Conservation (phyloP, 371 early-diverging fungal genomes). For the Lichtheimia corymbifera region DNA sequence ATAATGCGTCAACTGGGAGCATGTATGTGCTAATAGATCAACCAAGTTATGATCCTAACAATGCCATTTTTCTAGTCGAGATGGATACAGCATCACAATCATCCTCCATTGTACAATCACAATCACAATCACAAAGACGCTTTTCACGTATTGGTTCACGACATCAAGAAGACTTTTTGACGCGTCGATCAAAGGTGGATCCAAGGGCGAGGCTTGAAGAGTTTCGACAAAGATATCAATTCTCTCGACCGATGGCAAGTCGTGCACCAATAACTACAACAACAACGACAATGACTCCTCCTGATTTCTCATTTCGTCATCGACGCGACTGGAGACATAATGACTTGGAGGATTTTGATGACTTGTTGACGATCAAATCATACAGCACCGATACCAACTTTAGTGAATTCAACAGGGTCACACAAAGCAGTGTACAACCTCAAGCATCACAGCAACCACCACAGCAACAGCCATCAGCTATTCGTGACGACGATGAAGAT, state of each 20-base stretch:
- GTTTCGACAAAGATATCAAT: neutral
- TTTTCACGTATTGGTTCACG: too few relatives aligned
- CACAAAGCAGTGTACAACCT: neutral
- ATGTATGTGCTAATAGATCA: neutral
- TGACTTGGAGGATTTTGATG: conserved; percentile 1
- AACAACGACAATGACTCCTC: neutral
- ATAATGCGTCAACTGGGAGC: neutral
- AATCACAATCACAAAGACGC: too few relatives aligned
- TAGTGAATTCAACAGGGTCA: neutral
- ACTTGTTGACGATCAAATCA: conserved; percentile 1
- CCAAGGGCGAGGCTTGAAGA: neutral
- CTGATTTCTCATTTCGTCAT: conserved; percentile 10
- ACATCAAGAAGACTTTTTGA: neutral
- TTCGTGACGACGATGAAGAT: neutral
- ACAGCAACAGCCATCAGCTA: neutral
- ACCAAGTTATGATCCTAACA: too few relatives aligned
- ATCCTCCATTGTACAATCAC: too few relatives aligned
- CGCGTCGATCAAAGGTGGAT: neutral
- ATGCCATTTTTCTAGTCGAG: too few relatives aligned
- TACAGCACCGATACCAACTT: conserved; percentile 18
- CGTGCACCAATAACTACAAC: neutral
- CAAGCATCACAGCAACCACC: neutral
- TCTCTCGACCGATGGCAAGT: too few relatives aligned
- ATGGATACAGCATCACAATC: too few relatives aligned
- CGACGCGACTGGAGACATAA: conserved; percentile 12